Evolutionary conservation across 169 alveolate species (phyloP).

Genomic region (Eimeria necatrix): DNA sequence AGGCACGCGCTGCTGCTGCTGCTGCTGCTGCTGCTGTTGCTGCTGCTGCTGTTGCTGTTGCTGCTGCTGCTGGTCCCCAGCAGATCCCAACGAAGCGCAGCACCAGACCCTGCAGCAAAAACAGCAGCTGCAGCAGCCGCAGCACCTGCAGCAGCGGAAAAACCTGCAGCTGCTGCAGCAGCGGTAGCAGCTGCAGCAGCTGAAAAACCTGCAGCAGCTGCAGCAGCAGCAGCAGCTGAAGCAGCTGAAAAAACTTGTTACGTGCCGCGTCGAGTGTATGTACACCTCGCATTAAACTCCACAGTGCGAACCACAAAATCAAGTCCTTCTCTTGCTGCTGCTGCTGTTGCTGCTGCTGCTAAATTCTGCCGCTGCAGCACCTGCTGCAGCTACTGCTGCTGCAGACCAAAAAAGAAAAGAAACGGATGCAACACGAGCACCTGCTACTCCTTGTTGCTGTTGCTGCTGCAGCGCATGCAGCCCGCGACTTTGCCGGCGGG

Average conservation of each 20-base stretch:
- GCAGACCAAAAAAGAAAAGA: too few relatives aligned
- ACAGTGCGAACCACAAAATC: background rate
- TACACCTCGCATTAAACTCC: background rate
- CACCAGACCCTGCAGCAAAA: background rate
- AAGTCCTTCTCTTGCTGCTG: background rate
- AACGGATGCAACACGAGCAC: too few relatives aligned
- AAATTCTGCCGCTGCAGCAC: too few relatives aligned
- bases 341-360: slow-evolving; percentile 38
- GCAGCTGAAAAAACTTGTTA: background rate
- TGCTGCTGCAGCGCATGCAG: too few relatives aligned
- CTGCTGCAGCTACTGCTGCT: too few relatives aligned
- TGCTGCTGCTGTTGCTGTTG: slow-evolving; percentile 11
- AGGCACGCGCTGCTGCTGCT: background rate
- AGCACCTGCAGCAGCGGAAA: too few relatives aligned
- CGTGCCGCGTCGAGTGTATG: background rate
- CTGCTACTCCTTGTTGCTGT: too few relatives aligned
- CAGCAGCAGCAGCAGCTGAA: background rate
- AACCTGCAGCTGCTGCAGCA: background rate
- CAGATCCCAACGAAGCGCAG: background rate
- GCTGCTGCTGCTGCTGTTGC: slow-evolving; percentile 43
- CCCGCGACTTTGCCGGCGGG: too few relatives aligned
- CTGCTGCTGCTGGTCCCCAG: slow-evolving; percentile 16
- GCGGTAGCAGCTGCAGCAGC: background rate
- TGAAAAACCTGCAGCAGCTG: background rate
- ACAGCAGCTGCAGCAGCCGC: background rate